A percentile compares a stretch with the other conserved stretches of the same genome.
Conservation (phyloP, 495 filamentous ascomycete genomes). For the Cairneyella variabilis region DNA sequence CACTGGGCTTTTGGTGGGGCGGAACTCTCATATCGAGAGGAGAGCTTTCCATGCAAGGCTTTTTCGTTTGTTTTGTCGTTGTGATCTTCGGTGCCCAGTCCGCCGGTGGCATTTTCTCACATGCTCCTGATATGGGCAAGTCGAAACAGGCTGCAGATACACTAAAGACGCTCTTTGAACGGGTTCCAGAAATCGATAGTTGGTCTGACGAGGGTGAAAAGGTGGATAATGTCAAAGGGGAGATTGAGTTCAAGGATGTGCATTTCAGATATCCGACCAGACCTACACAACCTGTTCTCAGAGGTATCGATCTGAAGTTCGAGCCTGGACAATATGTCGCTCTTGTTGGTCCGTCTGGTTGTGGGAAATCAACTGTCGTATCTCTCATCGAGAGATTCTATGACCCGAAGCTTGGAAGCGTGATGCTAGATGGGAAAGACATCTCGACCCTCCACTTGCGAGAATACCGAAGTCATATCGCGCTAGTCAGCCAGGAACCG, state of each 20-base stretch:
- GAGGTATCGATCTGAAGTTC: slow-evolving; percentile 48
- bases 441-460: slow-evolving; percentile 66
- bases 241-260: slow-evolving; percentile 28
- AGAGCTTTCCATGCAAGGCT: too few species aligned
- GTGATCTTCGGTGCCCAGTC: slow-evolving; percentile 77
- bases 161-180: slow-evolving; percentile 73
- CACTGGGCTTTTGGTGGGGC: too few species aligned
- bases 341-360: slow-evolving; percentile 57
- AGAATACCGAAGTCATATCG: slow-evolving; percentile 65
- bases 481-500: slow-evolving; percentile 79
- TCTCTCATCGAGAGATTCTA: slow-evolving; percentile 53
- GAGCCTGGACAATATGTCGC: slow-evolving; percentile 56
- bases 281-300: slow-evolving; percentile 48
- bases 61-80: slow-evolving; percentile 67
- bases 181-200: slow-evolving; percentile 67
- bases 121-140: slow-evolving; percentile 80
- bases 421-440: slow-evolving; percentile 66
- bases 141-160: slow-evolving; percentile 70
- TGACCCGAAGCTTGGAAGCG: slow-evolving; percentile 51
- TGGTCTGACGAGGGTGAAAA: too few species aligned
- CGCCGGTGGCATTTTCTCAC: slow-evolving; percentile 77
- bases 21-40: too few species aligned
- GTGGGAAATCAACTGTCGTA: slow-evolving; percentile 60
- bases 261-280: slow-evolving; percentile 39
- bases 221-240: slow-evolving; percentile 57